Base-by-base conservation (phyloP, 352 stramenopile species). In the Thalassiosira hispida region DNA sequence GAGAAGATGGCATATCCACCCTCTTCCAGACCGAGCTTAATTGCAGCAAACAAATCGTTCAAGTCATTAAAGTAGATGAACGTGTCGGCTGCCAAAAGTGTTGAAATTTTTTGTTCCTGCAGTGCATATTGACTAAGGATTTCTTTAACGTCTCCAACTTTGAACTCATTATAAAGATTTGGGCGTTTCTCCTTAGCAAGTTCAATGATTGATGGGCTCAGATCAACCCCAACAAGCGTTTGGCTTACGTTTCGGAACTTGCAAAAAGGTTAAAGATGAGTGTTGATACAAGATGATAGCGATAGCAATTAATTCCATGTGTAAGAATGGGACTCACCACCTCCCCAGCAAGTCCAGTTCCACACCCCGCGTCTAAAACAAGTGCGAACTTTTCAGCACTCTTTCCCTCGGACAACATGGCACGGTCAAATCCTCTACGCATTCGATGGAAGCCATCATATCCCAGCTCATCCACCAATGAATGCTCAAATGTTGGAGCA, bases 51-150 rank as follows among this genome's bases (percentile, higher is more conserved):
- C 33, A 93, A 65, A 22, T 81, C 72, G 47, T 53, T 64, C 33
- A 93, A 68, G 76, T 93, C 87, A 33, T 85, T 87, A 77, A 91
- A 91, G 49, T 93, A 93, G 44, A 90, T 93, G 33, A 87, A 91
- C 0, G 77, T 86, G 71, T 93, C 87, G 1, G 73, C 82, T 20
- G 87, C 84, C 75, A 93, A 57, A 47, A 91, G 83, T 0, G 91
- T 56, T 44, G 74, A 81, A 56, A 92, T 78, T 42, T 40, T 27
- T 22, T 71, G 31, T 8, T 38, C 8, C 31, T 38, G 31, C 31
- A n/a, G n/a, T 38, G 29, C 16, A 62, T 76, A 67, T 25, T 81
- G 51, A 23, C 59, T 52, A 53, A 91, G 83, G 3, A 85, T 52
- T 14, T 84, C 46, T 31, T 53, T 87, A 22, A 92, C 59, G 76